phyloP scores from a whole-genome alignment of 495 filamentous ascomycete species.

The Apodospora peruviana region DNA sequence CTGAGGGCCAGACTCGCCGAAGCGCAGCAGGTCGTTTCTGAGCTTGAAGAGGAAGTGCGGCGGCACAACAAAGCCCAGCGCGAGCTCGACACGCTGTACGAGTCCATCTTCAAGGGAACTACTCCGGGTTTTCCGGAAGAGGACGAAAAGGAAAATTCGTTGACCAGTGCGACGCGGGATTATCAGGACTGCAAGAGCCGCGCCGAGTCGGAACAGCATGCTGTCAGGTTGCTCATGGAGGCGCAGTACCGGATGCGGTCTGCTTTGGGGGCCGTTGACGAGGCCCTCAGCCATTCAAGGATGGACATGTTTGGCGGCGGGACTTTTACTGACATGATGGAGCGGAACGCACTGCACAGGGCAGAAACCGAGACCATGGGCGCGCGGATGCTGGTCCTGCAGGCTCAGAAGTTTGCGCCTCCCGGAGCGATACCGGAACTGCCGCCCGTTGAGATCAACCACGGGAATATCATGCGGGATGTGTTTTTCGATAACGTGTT shows the following conservation, averaged over 20 bases:
- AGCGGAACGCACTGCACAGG: conserved; percentile 33
- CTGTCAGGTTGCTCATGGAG: conserved; percentile 18
- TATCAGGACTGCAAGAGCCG: conserved; percentile 18
- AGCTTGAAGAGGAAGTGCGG: conserved; percentile 17
- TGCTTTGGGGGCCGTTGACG: conserved; percentile 24
- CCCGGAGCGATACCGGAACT: conserved; percentile 17
- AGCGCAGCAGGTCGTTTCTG: conserved; percentile 15
- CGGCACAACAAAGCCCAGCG: conserved; percentile 30
- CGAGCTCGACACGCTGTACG: conserved; percentile 34
- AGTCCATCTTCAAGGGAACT: conserved; percentile 37
- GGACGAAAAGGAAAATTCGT: conserved; percentile 31
- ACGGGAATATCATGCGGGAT: conserved; percentile 34
- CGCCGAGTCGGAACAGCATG: conserved; percentile 22
- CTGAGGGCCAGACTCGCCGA: conserved; percentile 21
- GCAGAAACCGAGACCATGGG: conserved; percentile 23
- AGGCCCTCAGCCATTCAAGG: conserved; percentile 22
- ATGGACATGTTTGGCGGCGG: conserved; percentile 29
- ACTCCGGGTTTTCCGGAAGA: conserved; percentile 44
- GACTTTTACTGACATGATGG: conserved; percentile 28
- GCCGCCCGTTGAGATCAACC: conserved; percentile 28
- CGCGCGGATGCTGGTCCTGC: conserved; percentile 19
- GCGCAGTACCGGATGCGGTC: conserved; percentile 19
- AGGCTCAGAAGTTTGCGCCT: conserved; percentile 29
- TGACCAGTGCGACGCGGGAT: conserved; percentile 6
- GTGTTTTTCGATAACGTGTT: conserved; percentile 46